phyloP scores from a whole-genome alignment of 2,329 filamentous ascomycete species.

The Arthrobotrys entomopaga region DNA sequence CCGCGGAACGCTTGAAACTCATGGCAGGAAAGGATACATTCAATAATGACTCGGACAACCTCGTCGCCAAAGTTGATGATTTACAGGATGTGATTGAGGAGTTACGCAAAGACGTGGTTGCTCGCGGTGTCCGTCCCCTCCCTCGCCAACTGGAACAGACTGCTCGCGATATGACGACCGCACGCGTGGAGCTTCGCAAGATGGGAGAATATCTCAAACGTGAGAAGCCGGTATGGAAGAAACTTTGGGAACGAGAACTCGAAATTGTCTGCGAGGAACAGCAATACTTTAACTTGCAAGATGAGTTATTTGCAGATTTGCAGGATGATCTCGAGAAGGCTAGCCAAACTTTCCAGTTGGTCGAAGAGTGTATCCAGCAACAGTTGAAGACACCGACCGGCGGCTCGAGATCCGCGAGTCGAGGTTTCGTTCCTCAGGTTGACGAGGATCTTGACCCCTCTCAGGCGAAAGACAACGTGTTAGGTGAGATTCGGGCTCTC shows the following conservation, averaged over 20 bases:
- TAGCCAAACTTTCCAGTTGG: conserved; percentile 88
- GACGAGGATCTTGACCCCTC: conserved; percentile 73
- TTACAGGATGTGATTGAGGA: conserved; percentile 98
- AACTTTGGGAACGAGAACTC: conserved; percentile 98
- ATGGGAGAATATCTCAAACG: conserved; percentile 90
- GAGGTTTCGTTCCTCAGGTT: conserved; percentile 62
- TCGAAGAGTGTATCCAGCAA: conserved; percentile 98
- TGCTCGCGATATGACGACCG: conserved; percentile 82
- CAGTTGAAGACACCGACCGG: conserved; percentile 77
- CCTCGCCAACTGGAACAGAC: conserved; percentile 90
- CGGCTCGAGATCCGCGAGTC: conserved; percentile 67
- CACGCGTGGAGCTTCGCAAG: conserved; percentile 88
- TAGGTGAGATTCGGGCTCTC: conserved; percentile 91
- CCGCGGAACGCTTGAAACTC: conserved; percentile 70
- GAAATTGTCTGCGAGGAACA: conserved; percentile 95
- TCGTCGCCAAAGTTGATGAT: conserved; percentile 92
- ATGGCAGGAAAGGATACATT: conserved; percentile 86
- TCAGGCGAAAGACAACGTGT: conserved; percentile 86
- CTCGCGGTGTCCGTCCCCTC: conserved; percentile 87
- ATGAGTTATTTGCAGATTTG: conserved; percentile 90
- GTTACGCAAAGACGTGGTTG: conserved; percentile 94
- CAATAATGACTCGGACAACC: conserved; percentile 84
- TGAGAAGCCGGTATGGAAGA: conserved; percentile 97
- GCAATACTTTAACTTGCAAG: conserved; percentile 93
- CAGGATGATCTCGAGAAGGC: conserved; percentile 96